These are phyloP conservation scores for Cryptococcus sp. DNA, from an alignment of 1,284 basidiomycete species.

Conservation along the genomic window DNA sequence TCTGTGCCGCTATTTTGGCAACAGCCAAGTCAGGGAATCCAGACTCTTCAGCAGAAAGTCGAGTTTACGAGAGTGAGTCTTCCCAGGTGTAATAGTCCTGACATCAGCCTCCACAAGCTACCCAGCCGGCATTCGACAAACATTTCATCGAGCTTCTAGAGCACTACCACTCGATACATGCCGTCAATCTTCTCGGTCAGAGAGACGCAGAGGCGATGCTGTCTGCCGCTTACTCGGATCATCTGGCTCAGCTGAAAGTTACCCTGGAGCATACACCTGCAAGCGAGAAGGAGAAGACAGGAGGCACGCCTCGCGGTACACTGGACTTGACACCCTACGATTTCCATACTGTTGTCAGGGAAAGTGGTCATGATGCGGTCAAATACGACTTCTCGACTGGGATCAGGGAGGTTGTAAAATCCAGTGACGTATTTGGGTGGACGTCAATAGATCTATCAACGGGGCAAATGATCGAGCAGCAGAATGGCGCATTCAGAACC, in stretches of 20 bases:
- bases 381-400: constrained; percentile 69
- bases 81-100: constrained; percentile 4
- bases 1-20: constrained; percentile 98
- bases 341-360: constrained; percentile 78
- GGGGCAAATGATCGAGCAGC: constrained; percentile 69
- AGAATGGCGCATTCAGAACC: constrained; percentile 85
- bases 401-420: constrained; percentile 58
- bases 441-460: constrained; percentile 66
- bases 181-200: constrained; percentile 80
- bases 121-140: constrained; percentile 91
- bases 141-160: constrained; percentile 83
- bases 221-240: constrained; percentile 73
- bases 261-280: constrained; percentile 56
- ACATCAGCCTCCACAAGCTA: constrained; percentile 74
- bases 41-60: constrained; percentile 83
- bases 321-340: constrained; percentile 78
- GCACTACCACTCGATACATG: constrained; percentile 74
- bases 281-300: constrained; percentile 46
- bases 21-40: constrained; percentile 72
- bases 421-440: constrained; percentile 79
- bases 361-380: constrained; percentile 85
- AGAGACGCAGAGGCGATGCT: constrained; percentile 89
- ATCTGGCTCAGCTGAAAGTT: constrained; percentile 57
- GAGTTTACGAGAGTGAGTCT: constrained; percentile 61
- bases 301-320: constrained; percentile 10